These are phyloP conservation scores for Podila horticola DNA, from an alignment of 192 early-diverging fungal genomes.

Conservation along the genomic window DNA sequence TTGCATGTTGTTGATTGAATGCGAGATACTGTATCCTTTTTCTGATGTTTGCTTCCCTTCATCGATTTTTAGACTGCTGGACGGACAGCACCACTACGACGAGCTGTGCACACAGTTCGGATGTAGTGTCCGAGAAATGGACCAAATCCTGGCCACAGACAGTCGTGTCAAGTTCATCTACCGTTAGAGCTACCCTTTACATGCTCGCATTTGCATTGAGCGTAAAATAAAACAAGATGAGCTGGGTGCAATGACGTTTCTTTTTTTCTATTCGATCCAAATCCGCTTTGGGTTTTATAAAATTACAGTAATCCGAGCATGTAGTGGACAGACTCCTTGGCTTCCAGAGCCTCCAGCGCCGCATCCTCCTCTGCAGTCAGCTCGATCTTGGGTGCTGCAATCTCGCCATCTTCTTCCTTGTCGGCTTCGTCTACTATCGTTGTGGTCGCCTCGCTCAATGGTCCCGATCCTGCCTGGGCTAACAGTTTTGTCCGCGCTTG, in stretches of 20 bases:
- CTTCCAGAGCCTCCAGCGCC: conserved; percentile 38
- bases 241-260: too few species aligned
- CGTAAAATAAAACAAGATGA: too few species aligned
- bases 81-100: conserved; percentile 79
- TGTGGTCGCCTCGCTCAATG: conserved; percentile 1
- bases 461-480: conserved; percentile 17
- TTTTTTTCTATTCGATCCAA: not conserved
- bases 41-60: not conserved
- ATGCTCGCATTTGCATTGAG: not conserved
- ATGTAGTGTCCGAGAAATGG: conserved; percentile 69
- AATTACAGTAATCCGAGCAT: conserved; percentile 26
- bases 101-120: conserved; percentile 77
- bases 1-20: not conserved
- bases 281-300: not conserved
- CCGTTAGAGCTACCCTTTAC: conserved; percentile 23
- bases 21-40: not conserved
- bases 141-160: conserved; percentile 58
- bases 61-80: conserved; percentile 43
- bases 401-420: conserved; percentile 27
- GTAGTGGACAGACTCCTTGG: conserved; percentile 43
- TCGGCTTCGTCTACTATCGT: not conserved
- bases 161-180: conserved; percentile 63
- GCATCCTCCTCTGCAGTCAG: conserved; percentile 25
- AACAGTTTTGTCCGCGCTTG: conserved; percentile 40
- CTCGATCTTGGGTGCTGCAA: conserved; percentile 2